Evolutionary conservation across 2,329 filamentous ascomycete species (phyloP).

Genomic region (Cladosporium sp.): DNA sequence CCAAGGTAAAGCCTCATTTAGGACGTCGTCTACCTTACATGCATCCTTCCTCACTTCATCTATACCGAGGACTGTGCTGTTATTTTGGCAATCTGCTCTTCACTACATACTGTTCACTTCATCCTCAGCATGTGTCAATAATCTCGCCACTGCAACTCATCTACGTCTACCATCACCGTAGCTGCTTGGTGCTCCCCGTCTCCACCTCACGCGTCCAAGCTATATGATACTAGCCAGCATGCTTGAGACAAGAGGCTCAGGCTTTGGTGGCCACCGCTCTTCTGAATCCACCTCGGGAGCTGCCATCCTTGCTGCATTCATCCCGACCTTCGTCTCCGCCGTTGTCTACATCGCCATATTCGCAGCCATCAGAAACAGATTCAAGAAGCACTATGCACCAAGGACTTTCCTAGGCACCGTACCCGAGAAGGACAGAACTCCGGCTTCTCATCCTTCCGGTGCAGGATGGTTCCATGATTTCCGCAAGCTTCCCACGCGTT

Average conservation of each 20-base stretch:
- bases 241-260: conserved; percentile 4
- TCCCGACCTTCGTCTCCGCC: conserved; percentile 28
- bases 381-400: conserved; percentile 30
- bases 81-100: too few species aligned
- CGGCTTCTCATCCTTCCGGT: conserved; percentile 21
- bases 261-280: conserved; percentile 23
- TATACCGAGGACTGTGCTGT: too few species aligned
- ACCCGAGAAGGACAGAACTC: conserved; percentile 29
- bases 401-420: conserved; percentile 31
- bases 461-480: conserved; percentile 47
- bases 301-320: conserved; percentile 29
- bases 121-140: neutral
- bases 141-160: neutral
- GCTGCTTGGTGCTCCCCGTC: too few species aligned
- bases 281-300: conserved; percentile 26
- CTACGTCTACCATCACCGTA: neutral
- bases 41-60: too few species aligned
- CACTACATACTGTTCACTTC: neutral
- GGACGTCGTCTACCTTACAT: too few species aligned
- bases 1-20: too few species aligned
- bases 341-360: conserved; percentile 28
- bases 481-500: conserved; percentile 38
- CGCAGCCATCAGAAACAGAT: conserved; percentile 25
- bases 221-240: neutral
- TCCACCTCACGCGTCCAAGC: too few species aligned